Percentiles rank a stretch among this genome's conserved stretches.
These are phyloP conservation scores for Cyclocybe cylindracea DNA, from an alignment of 768 basidiomycete genomes.

Conservation along the genomic window DNA sequence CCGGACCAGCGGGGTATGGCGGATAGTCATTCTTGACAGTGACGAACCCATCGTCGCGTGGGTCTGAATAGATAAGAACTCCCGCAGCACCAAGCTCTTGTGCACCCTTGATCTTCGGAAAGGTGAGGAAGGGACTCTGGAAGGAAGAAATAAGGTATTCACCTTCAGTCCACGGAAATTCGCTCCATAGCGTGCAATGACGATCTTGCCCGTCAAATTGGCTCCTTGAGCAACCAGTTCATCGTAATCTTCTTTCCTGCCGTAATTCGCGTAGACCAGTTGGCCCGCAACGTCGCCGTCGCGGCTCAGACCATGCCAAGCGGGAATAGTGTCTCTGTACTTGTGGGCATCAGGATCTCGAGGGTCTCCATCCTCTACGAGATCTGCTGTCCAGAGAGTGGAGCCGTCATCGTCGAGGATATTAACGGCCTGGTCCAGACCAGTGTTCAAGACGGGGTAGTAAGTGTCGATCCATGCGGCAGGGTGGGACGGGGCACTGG, in stretches of 20 bases:
- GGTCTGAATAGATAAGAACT: constrained; percentile 82
- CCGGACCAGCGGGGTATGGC: constrained; percentile 84
- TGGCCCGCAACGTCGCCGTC: constrained; percentile 74
- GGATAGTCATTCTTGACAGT: constrained; percentile 75
- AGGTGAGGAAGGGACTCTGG: no score
- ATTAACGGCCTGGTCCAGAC: constrained; percentile 66
- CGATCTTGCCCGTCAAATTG: constrained; percentile 76
- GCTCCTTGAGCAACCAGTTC: constrained; percentile 64
- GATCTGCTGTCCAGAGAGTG: constrained; percentile 66
- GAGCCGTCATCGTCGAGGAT: constrained; percentile 60
- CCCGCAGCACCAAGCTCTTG: constrained; percentile 82
- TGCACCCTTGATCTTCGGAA: constrained; percentile 69
- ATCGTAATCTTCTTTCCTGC: constrained; percentile 60
- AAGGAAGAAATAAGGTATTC: neutral
- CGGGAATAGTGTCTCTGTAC: constrained; percentile 64
- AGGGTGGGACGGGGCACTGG: constrained; percentile 44
- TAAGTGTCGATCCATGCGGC: constrained; percentile 86
- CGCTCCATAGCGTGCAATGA: constrained; percentile 74
- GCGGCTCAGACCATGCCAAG: constrained; percentile 87
- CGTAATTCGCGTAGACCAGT: constrained; percentile 80
- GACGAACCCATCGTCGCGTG: constrained; percentile 81
- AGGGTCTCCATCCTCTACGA: constrained; percentile 70
- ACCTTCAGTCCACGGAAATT: constrained; percentile 89
- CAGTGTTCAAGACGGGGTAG: constrained; percentile 85
- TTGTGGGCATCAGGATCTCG: constrained; percentile 72